Conservation (phyloP, 306 rosid genomes). For the Quercus variabilis region DNA sequence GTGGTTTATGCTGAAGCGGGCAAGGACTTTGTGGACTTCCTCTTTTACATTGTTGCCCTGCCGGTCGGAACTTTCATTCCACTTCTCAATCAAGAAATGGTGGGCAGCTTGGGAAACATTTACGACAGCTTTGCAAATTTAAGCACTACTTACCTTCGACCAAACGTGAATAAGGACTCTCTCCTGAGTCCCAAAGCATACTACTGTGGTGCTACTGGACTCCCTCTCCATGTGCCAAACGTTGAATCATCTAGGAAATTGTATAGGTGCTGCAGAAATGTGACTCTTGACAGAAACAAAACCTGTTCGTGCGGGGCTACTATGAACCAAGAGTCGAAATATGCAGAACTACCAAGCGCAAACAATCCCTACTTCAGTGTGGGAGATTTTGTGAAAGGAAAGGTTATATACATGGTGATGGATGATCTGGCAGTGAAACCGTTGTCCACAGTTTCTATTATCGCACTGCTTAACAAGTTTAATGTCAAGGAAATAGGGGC, state of each 20-base stretch:
- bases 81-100: neutral
- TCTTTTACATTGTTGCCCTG: constrained; percentile 6
- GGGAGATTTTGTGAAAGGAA: constrained; percentile 25
- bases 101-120: constrained; percentile 4
- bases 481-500: constrained; percentile 12
- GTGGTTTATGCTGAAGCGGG: constrained; percentile 10
- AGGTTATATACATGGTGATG: constrained; percentile 32
- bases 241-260: neutral
- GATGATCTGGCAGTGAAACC: constrained; percentile 36
- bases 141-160: neutral
- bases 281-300: no score
- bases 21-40: constrained; percentile 18
- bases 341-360: neutral
- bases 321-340: neutral
- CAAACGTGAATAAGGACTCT: neutral
- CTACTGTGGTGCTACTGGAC: neutral
- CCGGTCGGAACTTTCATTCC: constrained; percentile 10
- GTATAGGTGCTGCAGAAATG: neutral
- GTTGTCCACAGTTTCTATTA: constrained; percentile 5
- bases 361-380: neutral
- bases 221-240: neutral
- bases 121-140: constrained; percentile 20
- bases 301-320: neutral
- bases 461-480: constrained; percentile 6
- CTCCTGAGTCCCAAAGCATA: neutral